phyloP scores from a whole-genome alignment of 257 asterid species.

The Nicotiana tabacum region DNA sequence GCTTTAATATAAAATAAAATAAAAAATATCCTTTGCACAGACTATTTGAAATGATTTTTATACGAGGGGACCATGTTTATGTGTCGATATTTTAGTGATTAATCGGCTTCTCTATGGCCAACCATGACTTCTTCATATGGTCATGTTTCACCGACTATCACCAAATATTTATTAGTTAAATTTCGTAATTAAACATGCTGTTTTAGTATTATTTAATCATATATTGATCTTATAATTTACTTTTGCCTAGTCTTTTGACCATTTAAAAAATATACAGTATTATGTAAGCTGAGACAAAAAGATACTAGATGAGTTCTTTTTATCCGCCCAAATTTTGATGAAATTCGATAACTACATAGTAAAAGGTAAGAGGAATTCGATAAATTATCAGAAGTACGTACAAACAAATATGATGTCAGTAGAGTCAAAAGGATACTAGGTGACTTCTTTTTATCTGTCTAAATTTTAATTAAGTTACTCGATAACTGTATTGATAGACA shows the following conservation, averaged over 20 bases:
- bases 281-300: no score
- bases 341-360: no score
- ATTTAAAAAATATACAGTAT: no score
- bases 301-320: no score
- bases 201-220: not conserved
- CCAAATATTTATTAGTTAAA: not conserved
- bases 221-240: not conserved
- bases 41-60: slow-evolving; percentile 8
- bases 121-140: slow-evolving; percentile 27
- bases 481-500: no score
- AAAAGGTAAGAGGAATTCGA: no score
- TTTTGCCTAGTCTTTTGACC: not conserved
- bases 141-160: slow-evolving; percentile 21
- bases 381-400: no score
- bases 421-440: not conserved
- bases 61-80: slow-evolving; percentile 17
- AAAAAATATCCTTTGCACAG: not conserved
- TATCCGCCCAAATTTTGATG: no score
- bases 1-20: slow-evolving; percentile 16
- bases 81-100: slow-evolving; percentile 26
- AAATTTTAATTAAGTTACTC: not conserved
- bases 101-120: slow-evolving; percentile 21
- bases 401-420: no score
- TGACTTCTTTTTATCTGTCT: not conserved
- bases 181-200: not conserved